These are phyloP conservation scores for Prototheca cutis DNA, from an alignment of 163 green algal genomes.

Conservation along the genomic window DNA sequence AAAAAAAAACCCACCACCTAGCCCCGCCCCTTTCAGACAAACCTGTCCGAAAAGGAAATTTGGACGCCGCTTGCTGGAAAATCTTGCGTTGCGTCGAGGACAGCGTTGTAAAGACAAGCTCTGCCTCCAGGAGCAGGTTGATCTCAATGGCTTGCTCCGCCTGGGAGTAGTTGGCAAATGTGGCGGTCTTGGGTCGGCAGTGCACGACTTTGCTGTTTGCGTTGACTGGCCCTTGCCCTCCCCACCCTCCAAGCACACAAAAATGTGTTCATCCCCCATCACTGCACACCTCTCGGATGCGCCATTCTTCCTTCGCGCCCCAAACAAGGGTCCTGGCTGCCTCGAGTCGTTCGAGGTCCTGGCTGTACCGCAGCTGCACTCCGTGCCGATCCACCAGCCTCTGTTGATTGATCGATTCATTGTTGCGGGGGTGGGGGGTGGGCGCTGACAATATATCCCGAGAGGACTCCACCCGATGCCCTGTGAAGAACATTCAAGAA, in stretches of 20 bases:
- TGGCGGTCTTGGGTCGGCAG: not conserved
- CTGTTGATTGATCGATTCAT: not conserved
- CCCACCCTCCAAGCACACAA: not conserved
- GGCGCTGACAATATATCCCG: no score
- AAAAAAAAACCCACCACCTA: no score
- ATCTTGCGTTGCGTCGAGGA: slow-evolving; percentile 45
- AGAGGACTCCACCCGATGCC: no score
- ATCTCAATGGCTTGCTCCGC: slow-evolving; percentile 48
- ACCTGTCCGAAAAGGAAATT: slow-evolving; percentile 23
- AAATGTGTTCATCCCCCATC: not conserved
- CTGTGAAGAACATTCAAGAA: no score
- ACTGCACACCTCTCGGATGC: slow-evolving; percentile 6
- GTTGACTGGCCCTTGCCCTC: not conserved
- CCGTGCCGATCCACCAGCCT: slow-evolving; percentile 19
- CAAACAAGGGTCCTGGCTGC: slow-evolving; percentile 33
- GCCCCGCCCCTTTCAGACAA: no score
- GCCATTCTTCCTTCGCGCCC: slow-evolving; percentile 11
- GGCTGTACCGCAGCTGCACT: not conserved
- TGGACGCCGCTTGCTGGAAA: slow-evolving; percentile 12
- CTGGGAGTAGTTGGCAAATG: slow-evolving; percentile 7
- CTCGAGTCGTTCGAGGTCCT: slow-evolving; percentile 42
- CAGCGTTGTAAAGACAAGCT: slow-evolving; percentile 97
- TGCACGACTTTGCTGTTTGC: not conserved
- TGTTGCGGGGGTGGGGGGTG: not conserved
- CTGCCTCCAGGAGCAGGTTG: slow-evolving; percentile 60